Evolutionary conservation across 1,284 basidiomycete species (phyloP).

Genomic region (Sporisorium graminicola): DNA sequence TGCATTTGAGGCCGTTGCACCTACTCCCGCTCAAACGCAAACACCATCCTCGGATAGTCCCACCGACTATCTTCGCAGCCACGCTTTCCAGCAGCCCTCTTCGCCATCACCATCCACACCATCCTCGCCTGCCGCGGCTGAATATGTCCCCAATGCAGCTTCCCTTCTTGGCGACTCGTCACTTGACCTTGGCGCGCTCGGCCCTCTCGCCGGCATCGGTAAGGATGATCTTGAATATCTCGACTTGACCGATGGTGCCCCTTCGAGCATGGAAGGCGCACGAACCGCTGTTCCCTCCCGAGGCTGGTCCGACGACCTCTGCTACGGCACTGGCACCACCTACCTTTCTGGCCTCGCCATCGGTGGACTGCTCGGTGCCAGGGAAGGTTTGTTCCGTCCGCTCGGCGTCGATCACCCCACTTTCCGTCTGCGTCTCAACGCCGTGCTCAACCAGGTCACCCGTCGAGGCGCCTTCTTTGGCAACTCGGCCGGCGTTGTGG

Average conservation of each 20-base stretch:
- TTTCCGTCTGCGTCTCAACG: slow-evolving; percentile 92
- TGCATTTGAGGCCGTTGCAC: slow-evolving; percentile 40
- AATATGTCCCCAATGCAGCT: slow-evolving; percentile 91
- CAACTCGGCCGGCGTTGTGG: slow-evolving; percentile 96
- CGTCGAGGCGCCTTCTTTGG: slow-evolving; percentile 96
- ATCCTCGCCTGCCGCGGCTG: slow-evolving; percentile 69
- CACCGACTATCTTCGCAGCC: slow-evolving; percentile 55
- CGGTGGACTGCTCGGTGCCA: slow-evolving; percentile 94
- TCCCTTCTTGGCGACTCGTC: slow-evolving; percentile 86
- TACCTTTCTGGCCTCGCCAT: slow-evolving; percentile 95
- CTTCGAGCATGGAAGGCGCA: slow-evolving; percentile 66
- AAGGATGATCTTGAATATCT: slow-evolving; percentile 69
- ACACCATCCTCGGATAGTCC: slow-evolving; percentile 36
- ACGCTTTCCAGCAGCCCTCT: slow-evolving; percentile 45
- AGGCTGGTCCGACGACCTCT: slow-evolving; percentile 99
- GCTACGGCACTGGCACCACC: slow-evolving; percentile 98
- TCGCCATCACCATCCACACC: slow-evolving; percentile 33
- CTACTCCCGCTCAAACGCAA: slow-evolving; percentile 24
- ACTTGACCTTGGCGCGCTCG: slow-evolving; percentile 87
- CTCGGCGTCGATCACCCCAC: slow-evolving; percentile 73
- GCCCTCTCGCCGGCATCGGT: slow-evolving; percentile 64
- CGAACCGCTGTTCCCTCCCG: slow-evolving; percentile 72
- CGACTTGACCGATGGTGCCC: slow-evolving; percentile 65
- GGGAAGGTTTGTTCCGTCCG: slow-evolving; percentile 89
- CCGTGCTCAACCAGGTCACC: slow-evolving; percentile 94